These are phyloP conservation scores for Neurospora sp. DNA, from an alignment of 495 filamentous ascomycete genomes.

Conservation along the genomic window DNA sequence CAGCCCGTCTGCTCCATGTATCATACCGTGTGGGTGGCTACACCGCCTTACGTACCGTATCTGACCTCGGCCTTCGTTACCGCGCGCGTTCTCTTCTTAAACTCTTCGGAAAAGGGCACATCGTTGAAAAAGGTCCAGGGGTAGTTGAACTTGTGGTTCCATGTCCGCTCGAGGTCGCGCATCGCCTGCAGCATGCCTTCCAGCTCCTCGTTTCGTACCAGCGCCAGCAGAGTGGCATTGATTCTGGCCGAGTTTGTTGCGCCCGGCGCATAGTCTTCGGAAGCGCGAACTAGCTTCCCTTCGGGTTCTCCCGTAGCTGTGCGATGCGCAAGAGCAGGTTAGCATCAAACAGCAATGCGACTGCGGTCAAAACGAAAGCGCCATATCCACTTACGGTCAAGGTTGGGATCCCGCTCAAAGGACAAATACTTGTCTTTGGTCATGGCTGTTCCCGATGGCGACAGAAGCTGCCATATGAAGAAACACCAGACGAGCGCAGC, in stretches of 20 bases:
- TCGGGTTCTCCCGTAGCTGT: conserved; percentile 74
- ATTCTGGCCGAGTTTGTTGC: conserved; percentile 68
- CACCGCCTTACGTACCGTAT: conserved; percentile 53
- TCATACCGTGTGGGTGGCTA: neutral
- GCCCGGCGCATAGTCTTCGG: conserved; percentile 62
- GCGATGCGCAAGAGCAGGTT: conserved; percentile 4
- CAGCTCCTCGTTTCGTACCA: conserved; percentile 88
- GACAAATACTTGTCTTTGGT: conserved; percentile 34
- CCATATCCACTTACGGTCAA: conserved; percentile 55
- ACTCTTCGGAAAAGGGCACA: conserved; percentile 80
- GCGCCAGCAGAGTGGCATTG: conserved; percentile 84
- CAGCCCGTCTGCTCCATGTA: neutral
- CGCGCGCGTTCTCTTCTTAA: conserved; percentile 68
- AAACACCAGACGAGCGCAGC: conserved; percentile 63
- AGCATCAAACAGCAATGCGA: neutral
- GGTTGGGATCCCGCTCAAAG: conserved; percentile 64
- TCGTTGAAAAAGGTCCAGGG: conserved; percentile 99
- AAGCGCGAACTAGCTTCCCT: conserved; percentile 59
- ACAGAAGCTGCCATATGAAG: conserved; percentile 62
- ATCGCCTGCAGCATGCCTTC: conserved; percentile 76
- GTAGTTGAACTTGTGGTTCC: conserved; percentile 99
- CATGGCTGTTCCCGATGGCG: conserved; percentile 23
- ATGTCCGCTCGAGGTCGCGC: conserved; percentile 83
- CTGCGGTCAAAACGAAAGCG: neutral
- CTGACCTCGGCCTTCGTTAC: conserved; percentile 73